Evolutionary conservation across 2,329 filamentous ascomycete species (phyloP), one percentile per base, ranked within the genome.

Genomic region (Chaetothyriales sp.): DNA sequence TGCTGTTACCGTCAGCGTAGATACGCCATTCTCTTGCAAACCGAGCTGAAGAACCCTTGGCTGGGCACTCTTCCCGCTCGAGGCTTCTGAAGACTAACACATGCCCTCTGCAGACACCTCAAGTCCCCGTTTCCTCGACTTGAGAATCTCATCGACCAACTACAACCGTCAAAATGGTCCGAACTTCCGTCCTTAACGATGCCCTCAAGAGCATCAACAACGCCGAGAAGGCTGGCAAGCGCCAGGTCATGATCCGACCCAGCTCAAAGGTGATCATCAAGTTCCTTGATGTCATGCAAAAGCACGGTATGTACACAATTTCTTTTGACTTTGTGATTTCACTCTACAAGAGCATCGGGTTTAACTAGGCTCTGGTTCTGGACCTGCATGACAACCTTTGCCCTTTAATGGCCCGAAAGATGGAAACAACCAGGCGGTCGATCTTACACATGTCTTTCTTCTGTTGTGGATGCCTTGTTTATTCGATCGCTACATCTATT

Each of bases 341-440:
- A 25, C 15, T n/a, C 39, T 46, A 36, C 36, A 51, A 46, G 44
- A 18, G 22, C 63, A 66, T 82, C 92, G 92, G 90, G 89, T 84
- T 84, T 96, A 96, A 96, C 92, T 98, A 95, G 90, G 86, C 84
- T 83, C 87, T 80, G 81, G 83, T 90, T 83, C 83, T 80, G 80
- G 79, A 70, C 68, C 62, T 70, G 60, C 63, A 72, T 77, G 73
- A 95, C 88, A 86, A 84, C 82, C 78, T 83, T 81, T 87, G 90
- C 87, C 89, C 87, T 98, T 96, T 98, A 96, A 96, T 81, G 93
- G 81, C 81, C 87, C 90, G 92, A 93, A 85, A 98, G 74, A 98
- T 92, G 71, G 75, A 85, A 68, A 53, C 63, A 63, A 60, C 61
- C 64, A 70, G 71, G 80, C 83, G 83, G 83, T 62, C 80, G 83